Evolutionary conservation across 352 stramenopile genomes (phyloP).

Genomic region (Pythium biforme): DNA sequence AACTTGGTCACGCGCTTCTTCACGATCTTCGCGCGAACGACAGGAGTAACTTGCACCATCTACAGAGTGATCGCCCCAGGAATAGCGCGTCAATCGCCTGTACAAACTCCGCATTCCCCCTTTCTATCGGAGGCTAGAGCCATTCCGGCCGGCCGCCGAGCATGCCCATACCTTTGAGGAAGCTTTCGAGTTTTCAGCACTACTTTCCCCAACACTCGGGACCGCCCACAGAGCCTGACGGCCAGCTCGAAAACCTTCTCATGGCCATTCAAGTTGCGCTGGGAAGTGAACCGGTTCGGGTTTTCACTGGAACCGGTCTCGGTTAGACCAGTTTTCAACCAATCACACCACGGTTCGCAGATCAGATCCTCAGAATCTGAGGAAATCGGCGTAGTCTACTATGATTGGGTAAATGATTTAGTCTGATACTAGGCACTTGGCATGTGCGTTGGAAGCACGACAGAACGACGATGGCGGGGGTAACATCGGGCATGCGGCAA

Average conservation of each 20-base stretch:
- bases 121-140: neutral
- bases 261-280: constrained; percentile 66
- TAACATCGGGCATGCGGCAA: constrained; percentile 18
- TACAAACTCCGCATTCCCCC: neutral
- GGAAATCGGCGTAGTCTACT: neutral
- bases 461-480: constrained; percentile 2
- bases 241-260: constrained; percentile 34
- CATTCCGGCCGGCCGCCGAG: neutral
- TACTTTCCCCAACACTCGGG: constrained; percentile 35
- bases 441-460: no score
- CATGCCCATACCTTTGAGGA: constrained; percentile 73
- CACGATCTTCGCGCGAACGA: constrained; percentile 93
- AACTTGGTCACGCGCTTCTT: constrained; percentile 99
- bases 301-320: constrained; percentile 21
- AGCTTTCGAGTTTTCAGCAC: constrained; percentile 89
- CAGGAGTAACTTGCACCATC: constrained; percentile 91
- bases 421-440: neutral
- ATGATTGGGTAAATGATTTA: constrained; percentile 30
- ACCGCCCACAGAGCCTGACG: constrained; percentile 16
- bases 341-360: constrained; percentile 23
- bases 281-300: constrained; percentile 38
- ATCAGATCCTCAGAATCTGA: constrained; percentile 1
- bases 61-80: constrained; percentile 23
- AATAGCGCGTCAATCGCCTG: neutral
- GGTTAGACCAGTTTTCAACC: constrained; percentile 13